Conservation (phyloP, 441 rosid species). For the Dalechampia spathulata region DNA sequence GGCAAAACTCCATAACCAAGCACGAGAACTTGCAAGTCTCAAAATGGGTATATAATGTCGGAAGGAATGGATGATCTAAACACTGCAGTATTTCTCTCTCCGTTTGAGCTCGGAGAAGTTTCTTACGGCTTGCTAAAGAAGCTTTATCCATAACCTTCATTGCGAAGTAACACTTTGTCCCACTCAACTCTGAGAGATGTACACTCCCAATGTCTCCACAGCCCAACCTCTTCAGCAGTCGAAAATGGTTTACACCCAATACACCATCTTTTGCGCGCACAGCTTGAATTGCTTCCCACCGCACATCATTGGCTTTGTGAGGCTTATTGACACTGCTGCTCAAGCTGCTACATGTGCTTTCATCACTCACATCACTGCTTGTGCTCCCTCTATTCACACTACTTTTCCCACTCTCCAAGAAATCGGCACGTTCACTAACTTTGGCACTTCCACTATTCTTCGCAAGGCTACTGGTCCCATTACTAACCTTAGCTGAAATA, state of each 20-base stretch:
- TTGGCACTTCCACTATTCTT: conserved; percentile 42
- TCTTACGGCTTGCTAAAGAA: conserved; percentile 72
- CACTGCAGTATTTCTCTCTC: conserved; percentile 82
- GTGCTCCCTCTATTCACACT: conserved; percentile 72
- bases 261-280: conserved; percentile 58
- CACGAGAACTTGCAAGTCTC: conserved; percentile 74
- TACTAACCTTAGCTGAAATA: conserved; percentile 29
- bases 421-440: conserved; percentile 41
- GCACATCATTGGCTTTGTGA: conserved; percentile 76
- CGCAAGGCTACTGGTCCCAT: conserved; percentile 34
- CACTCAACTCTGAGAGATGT: conserved; percentile 70
- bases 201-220: conserved; percentile 93
- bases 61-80: conserved; percentile 86
- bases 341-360: conserved; percentile 79
- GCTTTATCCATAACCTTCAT: conserved; percentile 91
- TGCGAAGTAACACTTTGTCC: conserved; percentile 74
- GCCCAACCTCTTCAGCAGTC: conserved; percentile 71
- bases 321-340: conserved; percentile 69
- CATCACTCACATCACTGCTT: conserved; percentile 83
- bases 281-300: conserved; percentile 84
- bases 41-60: conserved; percentile 66
- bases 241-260: conserved; percentile 73
- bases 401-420: conserved; percentile 55
- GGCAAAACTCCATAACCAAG: conserved; percentile 76
- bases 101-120: conserved; percentile 79